phyloP scores from a whole-genome alignment of 2,329 filamentous ascomycete genomes.

The Cladophialophora bantiana region DNA sequence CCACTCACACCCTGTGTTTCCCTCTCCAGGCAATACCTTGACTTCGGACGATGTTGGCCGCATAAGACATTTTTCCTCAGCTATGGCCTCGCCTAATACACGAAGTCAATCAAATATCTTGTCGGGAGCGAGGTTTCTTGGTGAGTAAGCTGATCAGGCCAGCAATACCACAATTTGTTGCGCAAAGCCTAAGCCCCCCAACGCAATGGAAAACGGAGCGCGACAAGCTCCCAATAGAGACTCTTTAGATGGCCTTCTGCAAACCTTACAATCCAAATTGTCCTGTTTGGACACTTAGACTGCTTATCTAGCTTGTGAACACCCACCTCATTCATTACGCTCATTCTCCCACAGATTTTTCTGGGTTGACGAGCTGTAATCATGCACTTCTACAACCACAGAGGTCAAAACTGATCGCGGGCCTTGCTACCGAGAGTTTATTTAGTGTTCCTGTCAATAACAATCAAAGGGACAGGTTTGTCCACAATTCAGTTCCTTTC shows the following conservation, averaged over 20 bases:
- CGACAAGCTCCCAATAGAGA: background rate
- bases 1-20: background rate
- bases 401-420: background rate
- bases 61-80: background rate
- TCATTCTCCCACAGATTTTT: background rate
- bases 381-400: background rate
- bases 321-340: background rate
- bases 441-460: background rate
- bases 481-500: background rate
- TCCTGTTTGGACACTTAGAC: background rate
- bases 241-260: no score
- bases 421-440: background rate
- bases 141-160: background rate
- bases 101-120: background rate
- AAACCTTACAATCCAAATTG: background rate
- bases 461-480: background rate
- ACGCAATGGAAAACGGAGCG: background rate
- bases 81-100: background rate
- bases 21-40: no score
- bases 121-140: background rate
- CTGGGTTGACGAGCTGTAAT: background rate
- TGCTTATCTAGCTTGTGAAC: background rate
- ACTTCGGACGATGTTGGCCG: no score
- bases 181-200: background rate
- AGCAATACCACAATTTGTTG: background rate